Evolutionary conservation across 2,329 filamentous ascomycete species (phyloP).

Genomic region (Diaporthe velutina): DNA sequence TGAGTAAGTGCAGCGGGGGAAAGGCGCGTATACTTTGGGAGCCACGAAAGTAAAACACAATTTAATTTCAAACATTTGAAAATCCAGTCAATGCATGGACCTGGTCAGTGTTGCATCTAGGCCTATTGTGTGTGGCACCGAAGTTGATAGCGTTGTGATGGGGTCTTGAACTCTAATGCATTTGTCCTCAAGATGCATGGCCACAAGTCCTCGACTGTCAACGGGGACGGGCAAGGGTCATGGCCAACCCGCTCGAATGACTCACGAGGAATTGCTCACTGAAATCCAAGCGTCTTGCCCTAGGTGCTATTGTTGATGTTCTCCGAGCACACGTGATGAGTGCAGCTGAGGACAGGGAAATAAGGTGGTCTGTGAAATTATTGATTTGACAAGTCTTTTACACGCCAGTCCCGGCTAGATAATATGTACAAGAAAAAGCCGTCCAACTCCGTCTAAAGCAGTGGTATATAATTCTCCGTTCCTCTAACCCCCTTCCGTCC

Average conservation of each 20-base stretch:
- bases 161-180: neutral
- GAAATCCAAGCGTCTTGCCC: too few species aligned
- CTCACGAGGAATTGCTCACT: too few species aligned
- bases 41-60: neutral
- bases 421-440: conserved; percentile 9
- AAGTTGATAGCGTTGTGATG: neutral
- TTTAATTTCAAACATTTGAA: conserved; percentile 1
- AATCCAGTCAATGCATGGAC: neutral
- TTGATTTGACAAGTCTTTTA: neutral
- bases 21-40: too few species aligned
- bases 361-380: neutral
- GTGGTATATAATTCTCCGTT: conserved; percentile 11
- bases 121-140: neutral
- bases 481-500: neutral
- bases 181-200: neutral
- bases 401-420: neutral
- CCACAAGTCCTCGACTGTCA: too few species aligned
- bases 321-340: too few species aligned
- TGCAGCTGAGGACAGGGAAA: too few species aligned
- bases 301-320: too few species aligned
- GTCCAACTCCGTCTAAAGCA: conserved; percentile 20
- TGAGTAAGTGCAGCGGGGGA: neutral
- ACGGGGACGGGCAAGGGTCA: too few species aligned
- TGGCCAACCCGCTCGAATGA: too few species aligned
- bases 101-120: neutral